Evolutionary conservation across 441 rosid genomes (phyloP).

Genomic region (Daphne laureola): DNA sequence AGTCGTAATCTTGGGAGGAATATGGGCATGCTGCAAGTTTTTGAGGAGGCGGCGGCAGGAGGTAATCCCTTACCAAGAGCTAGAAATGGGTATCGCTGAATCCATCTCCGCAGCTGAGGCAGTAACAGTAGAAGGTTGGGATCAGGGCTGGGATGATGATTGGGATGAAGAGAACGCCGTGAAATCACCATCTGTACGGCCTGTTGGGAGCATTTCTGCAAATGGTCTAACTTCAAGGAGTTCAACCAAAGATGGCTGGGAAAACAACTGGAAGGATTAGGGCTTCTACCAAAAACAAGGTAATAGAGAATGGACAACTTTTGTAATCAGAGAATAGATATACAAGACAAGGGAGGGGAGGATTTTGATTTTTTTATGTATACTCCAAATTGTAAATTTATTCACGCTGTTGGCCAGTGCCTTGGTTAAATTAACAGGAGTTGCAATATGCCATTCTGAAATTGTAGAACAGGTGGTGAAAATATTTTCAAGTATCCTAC

Average conservation of each 20-base stretch:
- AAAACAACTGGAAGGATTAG: constrained; percentile 25
- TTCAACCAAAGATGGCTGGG: constrained; percentile 22
- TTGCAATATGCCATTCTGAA: too few species aligned
- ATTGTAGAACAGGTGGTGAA: too few species aligned
- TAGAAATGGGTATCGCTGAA: constrained; percentile 30
- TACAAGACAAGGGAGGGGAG: too few species aligned
- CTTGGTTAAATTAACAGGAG: too few species aligned
- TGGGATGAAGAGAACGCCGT: constrained; percentile 36
- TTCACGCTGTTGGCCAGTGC: too few species aligned
- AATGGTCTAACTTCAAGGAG: constrained; percentile 17
- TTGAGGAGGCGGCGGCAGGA: constrained; percentile 18
- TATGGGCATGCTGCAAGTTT: constrained; percentile 33
- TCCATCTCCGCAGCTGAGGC: constrained; percentile 11
- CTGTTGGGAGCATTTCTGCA: constrained; percentile 16
- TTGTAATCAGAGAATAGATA: too few species aligned
- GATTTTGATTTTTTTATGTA: too few species aligned
- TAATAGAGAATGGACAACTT: too few species aligned
- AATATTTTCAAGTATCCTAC: too few species aligned
- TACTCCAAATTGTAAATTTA: too few species aligned
- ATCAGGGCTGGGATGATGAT: constrained; percentile 36
- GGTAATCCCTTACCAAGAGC: constrained; percentile 35
- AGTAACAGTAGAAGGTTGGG: constrained; percentile 35
- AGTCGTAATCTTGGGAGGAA: constrained; percentile 23
- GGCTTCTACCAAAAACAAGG: background rate
- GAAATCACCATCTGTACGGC: constrained; percentile 15